Base-by-base conservation (phyloP, 2,329 filamentous ascomycete species). In the Aspergillus pseudotamarii region DNA sequence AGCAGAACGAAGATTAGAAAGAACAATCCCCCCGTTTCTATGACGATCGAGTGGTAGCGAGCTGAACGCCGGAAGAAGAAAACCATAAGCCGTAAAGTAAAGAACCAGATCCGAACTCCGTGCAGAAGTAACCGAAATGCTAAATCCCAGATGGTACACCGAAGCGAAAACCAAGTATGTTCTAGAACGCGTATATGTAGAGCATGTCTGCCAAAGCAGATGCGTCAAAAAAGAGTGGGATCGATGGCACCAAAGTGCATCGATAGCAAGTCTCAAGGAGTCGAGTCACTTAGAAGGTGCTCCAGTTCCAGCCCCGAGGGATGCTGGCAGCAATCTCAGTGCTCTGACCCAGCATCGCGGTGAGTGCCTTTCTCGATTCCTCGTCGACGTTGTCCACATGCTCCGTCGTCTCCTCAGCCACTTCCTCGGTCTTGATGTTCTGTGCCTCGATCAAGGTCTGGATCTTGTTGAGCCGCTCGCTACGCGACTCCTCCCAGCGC, bases 241-340 rank as follows among this genome's bases (percentile, higher is more conserved):
- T 51, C 12, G 46, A 50, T n/a, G 36, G 38, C 46, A 54, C 19
- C 19, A 19, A 14, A 43, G 53, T 59, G 59, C 53, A 46, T 55
- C 30, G 32, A 36, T 43, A n/a, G 50, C 16, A n/a, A 5, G 26
- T n/a, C 34, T 12, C 6, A 26, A 45, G 11, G 28, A n/a, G 34
- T 14, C n/a, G 30, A 50, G 60, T 79, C 16, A 19, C 23, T 48
- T 76, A 88, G 71, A 88, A 88, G 38, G 86, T 88, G 76, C 85
- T 87, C 86, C 85, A 88, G 72, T 85, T 85, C 85, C 85, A 88
- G 70, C 85, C 84, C 58, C 82, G 81, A 58, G 85, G 85, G 61
- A 86, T 80, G 71, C 84, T 87, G 30, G 84, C 84, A 30, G 85
- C 77, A 61, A 84, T 82, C 61, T 84, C 82, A 23, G 73, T 65